Percentiles rank a stretch among this genome's conserved stretches.
Evolutionary conservation across 345 rosid genomes (phyloP).

Genomic region (Camelina neglecta): DNA sequence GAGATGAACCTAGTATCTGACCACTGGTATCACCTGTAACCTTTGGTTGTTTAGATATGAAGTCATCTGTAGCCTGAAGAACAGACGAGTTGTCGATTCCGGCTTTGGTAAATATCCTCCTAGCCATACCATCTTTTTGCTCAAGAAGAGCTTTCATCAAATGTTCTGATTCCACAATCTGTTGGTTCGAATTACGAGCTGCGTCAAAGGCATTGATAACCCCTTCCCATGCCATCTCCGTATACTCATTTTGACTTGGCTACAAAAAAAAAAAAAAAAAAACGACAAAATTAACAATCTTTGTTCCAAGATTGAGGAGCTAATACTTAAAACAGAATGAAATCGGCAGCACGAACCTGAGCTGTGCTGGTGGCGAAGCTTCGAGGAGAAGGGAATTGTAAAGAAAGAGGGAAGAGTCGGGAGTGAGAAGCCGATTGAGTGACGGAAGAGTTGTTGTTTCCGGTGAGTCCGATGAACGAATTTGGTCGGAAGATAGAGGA

Average conservation of each 20-base stretch:
- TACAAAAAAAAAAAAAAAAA: constrained; percentile 15
- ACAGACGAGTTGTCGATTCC: constrained; percentile 72
- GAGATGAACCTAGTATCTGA: constrained; percentile 64
- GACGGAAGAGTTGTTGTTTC: not conserved
- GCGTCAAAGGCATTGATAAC: constrained; percentile 70
- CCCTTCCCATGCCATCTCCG: constrained; percentile 96
- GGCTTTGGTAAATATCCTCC: constrained; percentile 78
- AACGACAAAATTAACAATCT: not conserved
- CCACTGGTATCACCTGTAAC: constrained; percentile 74
- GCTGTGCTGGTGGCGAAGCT: constrained; percentile 20
- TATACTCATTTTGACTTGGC: constrained; percentile 66
- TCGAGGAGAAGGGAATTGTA: constrained; percentile 32
- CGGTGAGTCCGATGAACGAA: constrained; percentile 1
- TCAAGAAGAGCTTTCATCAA: constrained; percentile 93
- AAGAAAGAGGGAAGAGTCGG: constrained; percentile 15
- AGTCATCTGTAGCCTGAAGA: constrained; percentile 67
- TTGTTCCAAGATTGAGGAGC: not conserved
- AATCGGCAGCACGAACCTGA: constrained; percentile 24
- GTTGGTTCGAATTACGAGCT: constrained; percentile 66
- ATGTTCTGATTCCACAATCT: constrained; percentile 83
- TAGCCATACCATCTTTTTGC: constrained; percentile 86
- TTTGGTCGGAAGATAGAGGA: constrained; percentile 29
- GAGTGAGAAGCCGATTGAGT: not conserved
- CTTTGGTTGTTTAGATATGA: constrained; percentile 76
- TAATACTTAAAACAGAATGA: not conserved